Base-by-base conservation (phyloP, 305 asterid genomes). In the Rubia balearica region DNA sequence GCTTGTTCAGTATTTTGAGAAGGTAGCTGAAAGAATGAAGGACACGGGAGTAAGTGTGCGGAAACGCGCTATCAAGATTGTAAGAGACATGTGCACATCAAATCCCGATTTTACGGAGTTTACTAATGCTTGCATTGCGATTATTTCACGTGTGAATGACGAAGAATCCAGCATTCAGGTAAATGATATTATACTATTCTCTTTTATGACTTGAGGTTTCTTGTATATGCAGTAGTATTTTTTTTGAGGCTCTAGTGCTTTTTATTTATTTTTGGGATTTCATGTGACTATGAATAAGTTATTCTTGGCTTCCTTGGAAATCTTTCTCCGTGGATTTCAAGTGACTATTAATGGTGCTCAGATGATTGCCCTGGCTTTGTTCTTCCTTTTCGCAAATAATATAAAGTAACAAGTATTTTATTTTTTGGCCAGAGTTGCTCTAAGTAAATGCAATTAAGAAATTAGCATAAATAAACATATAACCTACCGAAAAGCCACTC, bases 101-200 rank as follows among this genome's bases (percentile, higher is more conserved):
- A 88, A 81, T 75, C 69, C 87, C 13, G 89, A 80, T 72, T 90
- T 95, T 79, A 17, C 96, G 48, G 96, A 83, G 65, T 85, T 84
- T 65, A 78, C 94, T 46, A 65, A 82, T 81, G 99, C 99, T 73
- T 95, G 92, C 81, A 85, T 87, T 75, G 96, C 90, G 77, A 89
- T 95, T 66, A 86, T 95, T 67, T 90, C 99, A 72, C 98, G 97
- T 70, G 85, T 95, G 75, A 92, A 84, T 78, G 99, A 95, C 66
- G 99, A 92, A 76, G 99, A 95, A 80, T 87, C 98, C 75, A 95
- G 98, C 86, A 82, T 95, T 66, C 99, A 95, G 99, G 99, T 95
- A 84, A 69, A 36, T 72, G 68, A 61, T 70, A 51, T 72, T 61
- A 22, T 70, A 71, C 48, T 11, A 5, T 51, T 24, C 16, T 9